Base-by-base conservation (phyloP, 164 flowering plant genomes). In the Chimonanthus salicifolius region DNA sequence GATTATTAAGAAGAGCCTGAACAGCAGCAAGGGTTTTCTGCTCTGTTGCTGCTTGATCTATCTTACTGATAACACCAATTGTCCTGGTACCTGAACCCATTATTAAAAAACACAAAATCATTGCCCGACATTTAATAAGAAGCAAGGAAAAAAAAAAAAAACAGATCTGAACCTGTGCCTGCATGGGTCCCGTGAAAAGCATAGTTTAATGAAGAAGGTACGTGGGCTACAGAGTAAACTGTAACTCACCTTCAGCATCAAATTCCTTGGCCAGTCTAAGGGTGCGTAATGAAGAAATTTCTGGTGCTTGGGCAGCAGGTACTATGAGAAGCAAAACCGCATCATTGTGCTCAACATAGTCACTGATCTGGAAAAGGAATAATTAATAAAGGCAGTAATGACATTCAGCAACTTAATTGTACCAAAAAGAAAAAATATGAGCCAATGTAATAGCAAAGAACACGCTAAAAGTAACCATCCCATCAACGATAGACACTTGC, bases 261-360 rank as follows among this genome's bases (percentile, higher is more conserved):
- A 80, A 87, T 80, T 94, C 99, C 84, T 94, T 94, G 5, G 90
- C 94, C 71, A 82, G 70, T 80, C 85, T 92, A 60, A 96, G 86
- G 70, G 97, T 98, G 78, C 85, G 84, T 60, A 84, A 89, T 44
- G 99, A 87, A 71, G 98, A 85, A 79, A 96, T 83, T 80, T 96
- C 99, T n/a, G 97, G 93, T 15, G 98, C 91, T 74, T 94, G 99
- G 71, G 86, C 69, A 75, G 98, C 99, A 78, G 99, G 97, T 33
- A 96, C 78, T 44, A 91, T 73, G 77, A 96, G 91, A 63, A 94
- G 85, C 81, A 96, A 81, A 72, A 96, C 84, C 33, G 99, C 92
- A 84, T 96, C 99, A 81, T 86, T 94, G 80, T 82, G 99, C 71
- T 87, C 87, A 68, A 75, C 89, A 88, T 92, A 94, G 6, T 88